Conservation (phyloP, 768 basidiomycete species). For the Leucosporidium scottii region DNA sequence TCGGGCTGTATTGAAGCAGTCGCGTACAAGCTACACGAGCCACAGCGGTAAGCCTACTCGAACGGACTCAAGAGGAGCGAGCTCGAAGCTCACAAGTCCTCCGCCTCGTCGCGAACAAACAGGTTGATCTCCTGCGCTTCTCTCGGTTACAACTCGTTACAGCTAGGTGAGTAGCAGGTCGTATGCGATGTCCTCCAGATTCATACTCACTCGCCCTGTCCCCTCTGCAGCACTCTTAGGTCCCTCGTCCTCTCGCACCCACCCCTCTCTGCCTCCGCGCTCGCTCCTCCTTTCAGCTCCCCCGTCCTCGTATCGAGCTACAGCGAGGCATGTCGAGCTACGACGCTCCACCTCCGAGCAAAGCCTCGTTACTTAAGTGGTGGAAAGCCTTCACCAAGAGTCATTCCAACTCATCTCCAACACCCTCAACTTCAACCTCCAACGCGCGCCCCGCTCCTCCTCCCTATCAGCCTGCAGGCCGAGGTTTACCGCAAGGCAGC, state of each 20-base stretch:
- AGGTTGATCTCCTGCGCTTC: too few relatives aligned
- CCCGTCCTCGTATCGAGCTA: background rate
- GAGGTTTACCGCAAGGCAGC: slow-evolving; percentile 14
- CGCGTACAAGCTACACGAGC: too few relatives aligned
- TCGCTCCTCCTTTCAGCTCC: background rate
- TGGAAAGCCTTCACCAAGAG: slow-evolving; percentile 26
- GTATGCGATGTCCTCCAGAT: too few relatives aligned
- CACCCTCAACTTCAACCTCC: background rate
- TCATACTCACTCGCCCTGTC: background rate
- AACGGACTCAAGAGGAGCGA: too few relatives aligned
- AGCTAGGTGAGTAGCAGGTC: too few relatives aligned
- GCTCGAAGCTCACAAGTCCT: too few relatives aligned
- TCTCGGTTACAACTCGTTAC: too few relatives aligned
- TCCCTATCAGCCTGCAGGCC: slow-evolving; percentile 13
- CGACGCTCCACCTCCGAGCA: slow-evolving; percentile 16
- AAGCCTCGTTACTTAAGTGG: slow-evolving; percentile 18
- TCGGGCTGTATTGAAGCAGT: too few relatives aligned
- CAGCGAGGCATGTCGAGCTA: background rate
- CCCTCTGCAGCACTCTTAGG: background rate
- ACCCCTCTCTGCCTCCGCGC: background rate
- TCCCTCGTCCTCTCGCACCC: background rate
- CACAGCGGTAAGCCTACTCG: too few relatives aligned
- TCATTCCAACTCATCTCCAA: background rate
- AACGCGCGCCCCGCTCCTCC: background rate
- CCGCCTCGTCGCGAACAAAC: too few relatives aligned